Evolutionary conservation across 2,329 filamentous ascomycete genomes (phyloP), one percentile per base, ranked within the genome.

Genomic region (Aureobasidium sp.): DNA sequence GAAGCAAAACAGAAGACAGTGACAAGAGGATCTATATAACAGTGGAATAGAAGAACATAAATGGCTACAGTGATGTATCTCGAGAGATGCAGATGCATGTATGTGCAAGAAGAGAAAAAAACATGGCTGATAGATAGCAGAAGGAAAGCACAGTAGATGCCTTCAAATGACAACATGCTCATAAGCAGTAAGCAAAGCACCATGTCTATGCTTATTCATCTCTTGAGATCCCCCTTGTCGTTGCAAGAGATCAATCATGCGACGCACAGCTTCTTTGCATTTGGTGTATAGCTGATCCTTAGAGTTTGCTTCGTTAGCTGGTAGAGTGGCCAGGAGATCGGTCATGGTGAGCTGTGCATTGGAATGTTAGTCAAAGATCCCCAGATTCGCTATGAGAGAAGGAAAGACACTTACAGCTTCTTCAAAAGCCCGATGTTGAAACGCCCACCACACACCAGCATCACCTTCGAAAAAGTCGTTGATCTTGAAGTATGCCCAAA

Each of bases 391-490:
- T 3, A 6, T 7, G 71, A 57, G 25, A 67, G 66, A 29, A 65
- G 67, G 9, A 70, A 10, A n/a, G 70, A 57, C n/a, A 55, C 89
- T 73, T 84, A 89, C 69, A 36, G 87, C 87, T 76, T 92, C 89
- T 58, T 92, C 79, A 69, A 92, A 92, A 0, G 89, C 89, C 1
- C 89, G 79, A 70, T 92, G 89, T 71, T 91, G 89, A 66, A 91
- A 90, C 0, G 90, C 88, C 89, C 89, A 93, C 89, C 89, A 92
- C 0, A 91, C 88, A 13, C 86, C 81, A 1, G 88, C 87, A 75
- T 93, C 89, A 16, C 78, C 78, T 66, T 87, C 84, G 64, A 91
- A 85, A 13, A 90, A 75, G 41, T 77, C 78, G 73, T 86, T 89
- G 7, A 91, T 79, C 62, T 91, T 79, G 71, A 92, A 91, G 70